These are phyloP conservation scores for Kwoniella shivajii DNA, from an alignment of 1,284 basidiomycete species.

Conservation along the genomic window DNA sequence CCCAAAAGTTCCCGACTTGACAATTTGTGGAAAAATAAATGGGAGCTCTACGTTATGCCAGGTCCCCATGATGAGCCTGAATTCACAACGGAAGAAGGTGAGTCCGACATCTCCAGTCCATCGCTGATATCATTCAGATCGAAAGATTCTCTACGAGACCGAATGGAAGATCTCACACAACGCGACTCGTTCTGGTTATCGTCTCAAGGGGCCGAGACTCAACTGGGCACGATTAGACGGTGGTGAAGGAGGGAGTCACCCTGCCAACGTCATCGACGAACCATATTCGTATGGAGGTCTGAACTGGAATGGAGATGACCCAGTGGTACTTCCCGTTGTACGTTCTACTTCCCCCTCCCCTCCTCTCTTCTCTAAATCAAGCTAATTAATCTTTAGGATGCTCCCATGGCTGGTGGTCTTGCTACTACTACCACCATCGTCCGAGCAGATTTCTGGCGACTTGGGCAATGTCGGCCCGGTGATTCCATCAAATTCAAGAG, in stretches of 20 bases:
- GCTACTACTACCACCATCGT: slow-evolving; percentile 34
- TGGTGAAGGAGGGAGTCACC: slow-evolving; percentile 71
- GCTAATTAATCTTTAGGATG: too few relatives aligned
- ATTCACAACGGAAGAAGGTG: slow-evolving; percentile 60
- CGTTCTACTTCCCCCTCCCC: background rate
- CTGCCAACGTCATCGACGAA: slow-evolving; percentile 70
- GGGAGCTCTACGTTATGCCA: slow-evolving; percentile 62
- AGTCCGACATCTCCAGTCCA: slow-evolving; percentile 30
- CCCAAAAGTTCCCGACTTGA: slow-evolving; percentile 25
- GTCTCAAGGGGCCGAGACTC: slow-evolving; percentile 57
- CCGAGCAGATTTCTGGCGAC: slow-evolving; percentile 43
- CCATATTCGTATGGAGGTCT: slow-evolving; percentile 65
- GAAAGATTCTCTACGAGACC: slow-evolving; percentile 37
- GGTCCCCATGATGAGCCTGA: slow-evolving; percentile 68
- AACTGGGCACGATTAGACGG: slow-evolving; percentile 65
- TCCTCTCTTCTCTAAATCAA: background rate
- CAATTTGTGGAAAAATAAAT: slow-evolving; percentile 49
- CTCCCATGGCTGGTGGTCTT: slow-evolving; percentile 34
- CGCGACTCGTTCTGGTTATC: slow-evolving; percentile 50
- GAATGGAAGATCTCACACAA: slow-evolving; percentile 44
- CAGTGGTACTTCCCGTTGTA: slow-evolving; percentile 65
- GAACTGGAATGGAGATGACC: slow-evolving; percentile 69
- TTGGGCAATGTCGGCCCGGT: slow-evolving; percentile 48
- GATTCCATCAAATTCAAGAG: slow-evolving; percentile 41
- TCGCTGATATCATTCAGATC: slow-evolving; percentile 15